phyloP scores from a whole-genome alignment of 1,284 basidiomycete species.

The Polyporus tsugae region DNA sequence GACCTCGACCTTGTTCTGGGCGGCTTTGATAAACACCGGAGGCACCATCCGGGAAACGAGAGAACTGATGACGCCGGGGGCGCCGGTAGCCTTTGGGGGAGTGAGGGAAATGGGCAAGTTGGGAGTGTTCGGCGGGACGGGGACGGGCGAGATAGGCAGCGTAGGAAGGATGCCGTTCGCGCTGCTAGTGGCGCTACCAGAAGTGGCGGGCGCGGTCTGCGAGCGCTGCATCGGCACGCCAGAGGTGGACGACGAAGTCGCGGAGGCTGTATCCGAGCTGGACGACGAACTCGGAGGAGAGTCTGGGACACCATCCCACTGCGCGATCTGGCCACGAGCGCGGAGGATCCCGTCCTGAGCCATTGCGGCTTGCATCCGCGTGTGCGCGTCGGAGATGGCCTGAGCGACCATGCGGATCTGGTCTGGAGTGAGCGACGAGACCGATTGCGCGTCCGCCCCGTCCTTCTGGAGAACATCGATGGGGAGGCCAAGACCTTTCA shows the following conservation, averaged over 20 bases:
- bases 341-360: neutral
- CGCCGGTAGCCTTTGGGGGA: neutral
- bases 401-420: neutral
- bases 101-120: neutral
- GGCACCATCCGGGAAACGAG: neutral
- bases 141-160: slow-evolving; percentile 17
- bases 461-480: neutral
- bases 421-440: neutral
- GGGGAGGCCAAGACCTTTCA: neutral
- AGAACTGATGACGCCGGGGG: neutral
- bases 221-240: neutral
- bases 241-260: neutral
- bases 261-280: neutral
- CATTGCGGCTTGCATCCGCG: neutral
- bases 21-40: slow-evolving; percentile 1
- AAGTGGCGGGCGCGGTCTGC: neutral
- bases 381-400: slow-evolving; percentile 8
- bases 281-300: neutral
- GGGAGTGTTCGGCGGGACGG: slow-evolving; percentile 26
- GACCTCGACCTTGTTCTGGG: slow-evolving; percentile 3
- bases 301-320: slow-evolving; percentile 8
- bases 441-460: neutral
- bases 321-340: neutral
- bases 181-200: slow-evolving; percentile 1
- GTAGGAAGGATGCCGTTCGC: neutral